Evolutionary conservation across 1,284 basidiomycete species (phyloP).

Genomic region (Porodaedalea pini): DNA sequence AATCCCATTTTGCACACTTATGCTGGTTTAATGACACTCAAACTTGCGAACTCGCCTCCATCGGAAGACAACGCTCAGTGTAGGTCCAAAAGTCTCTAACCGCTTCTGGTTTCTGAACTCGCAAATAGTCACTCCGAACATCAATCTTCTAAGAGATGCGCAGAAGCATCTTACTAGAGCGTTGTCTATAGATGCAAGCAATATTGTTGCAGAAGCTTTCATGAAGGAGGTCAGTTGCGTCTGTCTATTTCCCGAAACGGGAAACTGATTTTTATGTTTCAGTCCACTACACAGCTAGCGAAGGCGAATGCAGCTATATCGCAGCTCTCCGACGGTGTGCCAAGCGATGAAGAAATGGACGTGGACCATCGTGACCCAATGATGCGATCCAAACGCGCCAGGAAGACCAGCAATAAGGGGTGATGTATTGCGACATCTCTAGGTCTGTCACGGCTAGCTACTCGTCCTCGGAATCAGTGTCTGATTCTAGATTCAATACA

Average conservation of each 20-base stretch:
- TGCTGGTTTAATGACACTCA: conserved; percentile 71
- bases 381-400: conserved; percentile 5
- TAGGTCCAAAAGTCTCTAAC: neutral
- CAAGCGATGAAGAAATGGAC: conserved; percentile 43
- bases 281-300: conserved; percentile 16
- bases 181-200: conserved; percentile 54
- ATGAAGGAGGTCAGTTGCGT: conserved; percentile 45
- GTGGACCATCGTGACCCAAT: conserved; percentile 22
- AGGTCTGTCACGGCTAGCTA: conserved; percentile 15
- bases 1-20: conserved; percentile 77
- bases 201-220: conserved; percentile 49
- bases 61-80: neutral
- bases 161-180: conserved; percentile 63
- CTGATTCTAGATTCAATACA: conserved; percentile 48
- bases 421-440: neutral
- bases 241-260: conserved; percentile 17
- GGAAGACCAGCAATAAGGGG: neutral
- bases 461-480: conserved; percentile 39
- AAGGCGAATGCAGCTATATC: neutral
- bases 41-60: conserved; percentile 42
- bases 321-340: conserved; percentile 28
- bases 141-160: conserved; percentile 50
- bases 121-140: conserved; percentile 26
- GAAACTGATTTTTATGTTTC: conserved; percentile 17
- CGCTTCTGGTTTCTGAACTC: neutral